Base-by-base conservation (phyloP, 352 stramenopile species). In the Phytopythium boreale region DNA sequence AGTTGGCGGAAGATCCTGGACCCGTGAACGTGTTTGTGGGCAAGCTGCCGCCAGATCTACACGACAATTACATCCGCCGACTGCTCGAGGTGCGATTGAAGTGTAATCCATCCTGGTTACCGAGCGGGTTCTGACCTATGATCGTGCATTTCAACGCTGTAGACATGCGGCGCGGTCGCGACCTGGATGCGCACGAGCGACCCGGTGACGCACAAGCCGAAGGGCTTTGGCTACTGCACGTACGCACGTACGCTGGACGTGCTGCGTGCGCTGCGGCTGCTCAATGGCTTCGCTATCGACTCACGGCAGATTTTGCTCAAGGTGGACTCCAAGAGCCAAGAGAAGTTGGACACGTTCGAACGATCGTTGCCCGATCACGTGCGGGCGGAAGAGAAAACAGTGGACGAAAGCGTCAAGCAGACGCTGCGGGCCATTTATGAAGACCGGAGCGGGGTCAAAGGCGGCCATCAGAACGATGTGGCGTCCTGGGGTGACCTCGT, bases 11-110 rank as follows among this genome's bases (percentile, higher is more conserved):
- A 2, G 74, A 80, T 19, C 68, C 68, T 4, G 75, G 64, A 15
- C 66, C 73, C 27, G 55, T 83, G 31, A 79, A 69, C 37, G 68
- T 84, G 49, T 87, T 87, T 68, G 73, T 87, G 22, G 77, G 77
- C 49, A 80, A 87, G 56, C 47, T 87, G n/a, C 77, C 77, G 14
- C 67, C 68, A 15, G 75, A 84, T 70, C 62, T 87, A 15, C 75
- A 82, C 59, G 77, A 87, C 62, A 76, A 69, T 39, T 76, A 82
- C 71, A 72, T 87, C 52, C 77, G 77, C 34, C 70, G 79, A 58
- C 59, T 87, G n/a, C 75, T 87, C 12, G 77, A 82, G 73, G 74
- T 82, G 19, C 20, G 69, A 4, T 14, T 47, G 6, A 8, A 47
- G 19, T 4, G 41, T 8, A 22, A 47, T 4, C 17, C 19, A 9